These are phyloP conservation scores for Neospora caninum DNA, from an alignment of 169 alveolate species.

Conservation along the genomic window DNA sequence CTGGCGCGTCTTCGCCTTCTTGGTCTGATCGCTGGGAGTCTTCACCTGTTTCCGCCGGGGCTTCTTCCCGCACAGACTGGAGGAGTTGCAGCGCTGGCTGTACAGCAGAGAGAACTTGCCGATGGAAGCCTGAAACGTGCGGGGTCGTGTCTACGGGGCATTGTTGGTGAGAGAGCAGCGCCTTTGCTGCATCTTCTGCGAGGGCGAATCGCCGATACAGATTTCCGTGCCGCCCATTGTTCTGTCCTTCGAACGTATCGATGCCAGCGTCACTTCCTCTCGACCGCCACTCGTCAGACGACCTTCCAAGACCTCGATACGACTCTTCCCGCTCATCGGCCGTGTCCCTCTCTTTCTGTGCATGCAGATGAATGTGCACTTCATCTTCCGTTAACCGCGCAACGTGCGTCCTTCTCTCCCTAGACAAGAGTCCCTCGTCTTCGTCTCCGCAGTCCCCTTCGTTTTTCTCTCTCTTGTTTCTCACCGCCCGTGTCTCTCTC, in stretches of 20 bases:
- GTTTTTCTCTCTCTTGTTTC: too few species aligned
- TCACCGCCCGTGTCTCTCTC: neutral
- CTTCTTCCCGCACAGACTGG: neutral
- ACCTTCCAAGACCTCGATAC: neutral
- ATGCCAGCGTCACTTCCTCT: neutral
- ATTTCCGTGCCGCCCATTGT: neutral
- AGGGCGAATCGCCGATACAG: neutral
- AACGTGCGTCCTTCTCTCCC: neutral
- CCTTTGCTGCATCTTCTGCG: neutral
- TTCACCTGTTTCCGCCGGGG: neutral
- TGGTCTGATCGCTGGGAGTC: too few species aligned
- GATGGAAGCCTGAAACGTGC: neutral
- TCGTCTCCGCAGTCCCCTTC: too few species aligned
- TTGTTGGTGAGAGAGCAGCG: neutral
- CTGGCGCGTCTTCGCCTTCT: neutral
- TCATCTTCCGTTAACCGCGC: too few species aligned
- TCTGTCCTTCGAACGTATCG: too few species aligned
- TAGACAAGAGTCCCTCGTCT: too few species aligned
- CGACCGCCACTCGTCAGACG: neutral
- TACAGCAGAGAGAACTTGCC: neutral
- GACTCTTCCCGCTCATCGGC: neutral
- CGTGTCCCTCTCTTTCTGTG: too few species aligned
- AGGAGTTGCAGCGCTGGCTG: neutral
- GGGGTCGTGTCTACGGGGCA: neutral
- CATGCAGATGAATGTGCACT: too few species aligned